These are phyloP conservation scores for Puccinia triticina DNA, from an alignment of 1,284 basidiomycete species.

Conservation along the genomic window DNA sequence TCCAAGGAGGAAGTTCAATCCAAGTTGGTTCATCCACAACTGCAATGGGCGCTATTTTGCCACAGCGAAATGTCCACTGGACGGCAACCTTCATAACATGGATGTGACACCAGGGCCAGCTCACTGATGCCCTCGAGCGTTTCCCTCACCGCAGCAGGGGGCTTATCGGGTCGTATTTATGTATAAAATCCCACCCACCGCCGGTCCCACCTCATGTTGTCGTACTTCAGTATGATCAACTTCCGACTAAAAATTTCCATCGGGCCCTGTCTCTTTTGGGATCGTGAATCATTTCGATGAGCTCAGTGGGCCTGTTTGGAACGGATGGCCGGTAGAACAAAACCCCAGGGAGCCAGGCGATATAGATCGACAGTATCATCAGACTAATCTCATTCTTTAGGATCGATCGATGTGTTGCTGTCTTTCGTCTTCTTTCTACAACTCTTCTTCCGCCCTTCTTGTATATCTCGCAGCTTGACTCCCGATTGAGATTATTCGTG, in stretches of 20 bases:
- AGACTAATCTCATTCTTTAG: neutral
- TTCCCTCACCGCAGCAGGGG: slow-evolving; percentile 1
- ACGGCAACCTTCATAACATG: neutral
- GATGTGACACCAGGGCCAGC: no score
- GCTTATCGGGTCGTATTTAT: no score
- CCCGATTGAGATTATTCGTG: no score
- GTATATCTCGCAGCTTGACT: no score
- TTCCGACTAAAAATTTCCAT: slow-evolving; percentile 3
- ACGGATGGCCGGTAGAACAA: slow-evolving; percentile 12
- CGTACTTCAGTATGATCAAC: neutral
- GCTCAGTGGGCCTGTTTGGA: slow-evolving; percentile 7
- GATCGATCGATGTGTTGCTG: neutral
- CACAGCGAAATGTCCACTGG: no score
- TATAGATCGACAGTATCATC: neutral
- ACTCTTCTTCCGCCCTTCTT: no score
- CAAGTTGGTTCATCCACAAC: neutral
- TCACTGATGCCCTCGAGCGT: no score
- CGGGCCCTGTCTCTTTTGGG: neutral
- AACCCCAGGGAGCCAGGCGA: neutral
- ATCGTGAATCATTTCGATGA: slow-evolving; percentile 8
- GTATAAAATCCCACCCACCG: neutral
- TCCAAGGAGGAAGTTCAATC: neutral
- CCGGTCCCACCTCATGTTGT: neutral
- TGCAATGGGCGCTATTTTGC: no score
- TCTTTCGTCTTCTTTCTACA: slow-evolving; percentile 8